Evolutionary conservation across 345 rosid species (phyloP).

Genomic region (Gossypium thurberi): DNA sequence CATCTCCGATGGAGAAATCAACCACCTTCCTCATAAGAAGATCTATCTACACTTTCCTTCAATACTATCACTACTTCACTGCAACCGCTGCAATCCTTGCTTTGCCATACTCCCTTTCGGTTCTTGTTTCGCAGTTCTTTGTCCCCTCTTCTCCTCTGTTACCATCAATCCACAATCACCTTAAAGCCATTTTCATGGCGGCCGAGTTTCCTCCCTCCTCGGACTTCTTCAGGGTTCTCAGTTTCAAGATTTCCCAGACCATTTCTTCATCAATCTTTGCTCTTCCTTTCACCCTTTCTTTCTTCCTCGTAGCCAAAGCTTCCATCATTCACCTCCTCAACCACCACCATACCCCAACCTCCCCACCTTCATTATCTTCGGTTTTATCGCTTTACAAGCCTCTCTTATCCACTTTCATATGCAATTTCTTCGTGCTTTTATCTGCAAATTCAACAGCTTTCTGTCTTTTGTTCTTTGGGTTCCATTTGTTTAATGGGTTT

Average conservation of each 20-base stretch:
- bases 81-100: constrained; percentile 42
- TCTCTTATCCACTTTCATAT: constrained; percentile 42
- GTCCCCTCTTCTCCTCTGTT: constrained; percentile 30
- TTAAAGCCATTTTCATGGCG: constrained; percentile 41
- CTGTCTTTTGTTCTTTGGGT: constrained; percentile 46
- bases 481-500: constrained; percentile 35
- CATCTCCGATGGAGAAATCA: constrained; percentile 42
- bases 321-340: constrained; percentile 35
- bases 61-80: constrained; percentile 55
- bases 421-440: constrained; percentile 46
- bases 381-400: constrained; percentile 34
- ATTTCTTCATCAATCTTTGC: constrained; percentile 49
- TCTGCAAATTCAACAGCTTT: constrained; percentile 79
- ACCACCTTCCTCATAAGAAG: constrained; percentile 51
- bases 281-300: constrained; percentile 71
- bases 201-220: constrained; percentile 77
- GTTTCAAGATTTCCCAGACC: constrained; percentile 71
- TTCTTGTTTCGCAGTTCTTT: constrained; percentile 51
- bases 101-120: constrained; percentile 47
- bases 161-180: constrained; percentile 25
- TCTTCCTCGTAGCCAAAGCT: constrained; percentile 72
- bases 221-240: constrained; percentile 44
- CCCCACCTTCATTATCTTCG: constrained; percentile 32
- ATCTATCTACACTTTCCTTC: constrained; percentile 59
- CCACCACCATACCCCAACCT: constrained; percentile 16